Evolutionary conservation across 2,329 filamentous ascomycete species (phyloP).

Genomic region (Ascochyta clinopodiicola): DNA sequence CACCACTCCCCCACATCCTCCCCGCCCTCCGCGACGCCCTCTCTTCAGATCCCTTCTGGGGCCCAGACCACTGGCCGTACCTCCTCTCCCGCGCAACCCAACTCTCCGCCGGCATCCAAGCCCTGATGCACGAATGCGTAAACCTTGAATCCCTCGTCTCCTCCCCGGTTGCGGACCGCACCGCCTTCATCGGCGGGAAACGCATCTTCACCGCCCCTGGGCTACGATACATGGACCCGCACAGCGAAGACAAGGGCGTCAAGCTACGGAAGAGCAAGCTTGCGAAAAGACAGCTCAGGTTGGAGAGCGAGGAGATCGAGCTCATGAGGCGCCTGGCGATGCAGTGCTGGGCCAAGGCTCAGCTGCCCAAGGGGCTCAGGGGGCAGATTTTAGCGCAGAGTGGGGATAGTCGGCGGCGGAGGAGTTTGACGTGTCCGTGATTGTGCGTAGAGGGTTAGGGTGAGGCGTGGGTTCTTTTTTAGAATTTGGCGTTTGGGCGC

Average conservation of each 20-base stretch:
- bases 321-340: conserved; percentile 51
- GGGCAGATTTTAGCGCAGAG: conserved; percentile 4
- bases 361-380: conserved; percentile 24
- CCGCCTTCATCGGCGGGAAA: conserved; percentile 11
- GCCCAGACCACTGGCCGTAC: conserved; percentile 52
- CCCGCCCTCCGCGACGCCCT: conserved; percentile 51
- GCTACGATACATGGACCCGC: conserved; percentile 15
- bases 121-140: conserved; percentile 54
- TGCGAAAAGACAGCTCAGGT: conserved; percentile 53
- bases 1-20: too few species aligned
- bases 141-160: conserved; percentile 52
- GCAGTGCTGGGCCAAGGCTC: conserved; percentile 51
- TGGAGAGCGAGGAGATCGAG: conserved; percentile 53
- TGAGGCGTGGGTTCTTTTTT: neutral
- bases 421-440: conserved; percentile 18
- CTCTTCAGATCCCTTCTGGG: conserved; percentile 53
- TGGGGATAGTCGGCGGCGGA: conserved; percentile 1
- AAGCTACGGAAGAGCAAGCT: conserved; percentile 50
- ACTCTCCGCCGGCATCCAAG: conserved; percentile 53
- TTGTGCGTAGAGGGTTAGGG: too few species aligned
- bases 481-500: conserved; percentile 1
- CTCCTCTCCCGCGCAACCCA: conserved; percentile 53
- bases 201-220: conserved; percentile 30
- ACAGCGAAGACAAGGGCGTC: conserved; percentile 34
- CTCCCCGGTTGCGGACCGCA: conserved; percentile 32